Base-by-base conservation (phyloP, 441 rosid genomes). In the Croton laevigatus region DNA sequence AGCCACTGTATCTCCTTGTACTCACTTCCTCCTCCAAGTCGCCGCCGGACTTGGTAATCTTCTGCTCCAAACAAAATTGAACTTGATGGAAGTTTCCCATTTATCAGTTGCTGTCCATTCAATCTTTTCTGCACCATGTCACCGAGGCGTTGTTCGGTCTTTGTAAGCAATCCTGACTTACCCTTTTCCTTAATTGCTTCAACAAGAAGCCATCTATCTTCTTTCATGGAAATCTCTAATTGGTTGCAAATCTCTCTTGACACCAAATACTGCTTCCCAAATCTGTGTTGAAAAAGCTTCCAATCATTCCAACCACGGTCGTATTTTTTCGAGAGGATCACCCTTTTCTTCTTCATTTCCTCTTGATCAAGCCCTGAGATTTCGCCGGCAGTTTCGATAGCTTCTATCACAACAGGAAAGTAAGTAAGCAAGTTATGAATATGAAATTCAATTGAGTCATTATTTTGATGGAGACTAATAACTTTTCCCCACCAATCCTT, bases 401-500 rank as follows among this genome's bases (percentile, higher is more conserved):
- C 93, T 75, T 96, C 98, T 17, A 96, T 84, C 38, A 90, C 94
- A 4, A 85, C 88, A 0, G 96, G 91, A 34, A 91, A 89, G 76
- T 77, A 83, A 75, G 78, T 82, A 44, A 89, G 78, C 84, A 96
- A 72, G 78, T 96, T 96, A 76, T 93, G 97, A 42, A 96, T 81
- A 67, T 93, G 96, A 42, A 89, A 82, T 69, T 93, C 96, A 40
- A 93, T 79, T 37, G 88, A 87, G 55, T 96, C 99, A 67, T 82
- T 86, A 86, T 85, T 96, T 58, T 91, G 94, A 69, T 89, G 88
- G 65, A 96, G 87, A 75, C 64, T 75, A 64, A 96, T 78, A 6
- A 81, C 97, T 73, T 90, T 89, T 0, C 84, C 89, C 97, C 97
- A 90, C 97, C 98, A 96, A 55, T 91, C 90, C 78, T 81, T 91